Conservation (phyloP, 2,329 filamentous ascomycete genomes). For the Dryadomyces quercivorus region DNA sequence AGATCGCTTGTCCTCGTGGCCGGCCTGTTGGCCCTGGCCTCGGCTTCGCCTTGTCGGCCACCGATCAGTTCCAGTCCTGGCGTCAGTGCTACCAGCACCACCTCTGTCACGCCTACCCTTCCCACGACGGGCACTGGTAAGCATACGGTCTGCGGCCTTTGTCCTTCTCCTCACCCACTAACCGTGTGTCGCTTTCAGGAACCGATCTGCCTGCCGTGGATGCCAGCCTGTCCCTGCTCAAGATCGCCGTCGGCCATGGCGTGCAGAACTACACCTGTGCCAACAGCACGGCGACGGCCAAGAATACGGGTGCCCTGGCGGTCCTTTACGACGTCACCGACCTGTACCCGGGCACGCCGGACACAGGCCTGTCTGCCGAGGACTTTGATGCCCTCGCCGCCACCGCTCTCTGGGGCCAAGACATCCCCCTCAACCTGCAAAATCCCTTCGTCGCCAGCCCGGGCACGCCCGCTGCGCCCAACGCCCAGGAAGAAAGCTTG, state of each 20-base stretch:
- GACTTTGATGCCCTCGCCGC: slow-evolving; percentile 29
- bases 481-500: slow-evolving; percentile 17
- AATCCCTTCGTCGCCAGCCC: slow-evolving; percentile 16
- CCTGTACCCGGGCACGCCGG: slow-evolving; percentile 34
- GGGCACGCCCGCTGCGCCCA: slow-evolving; percentile 11
- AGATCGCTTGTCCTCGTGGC: background rate
- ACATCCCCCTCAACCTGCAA: slow-evolving; percentile 36
- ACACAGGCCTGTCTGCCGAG: slow-evolving; percentile 22
- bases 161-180: background rate
- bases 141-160: background rate
- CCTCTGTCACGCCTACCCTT: slow-evolving; percentile 1
- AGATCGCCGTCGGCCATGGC: slow-evolving; percentile 50
- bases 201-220: slow-evolving; percentile 32
- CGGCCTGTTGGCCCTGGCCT: slow-evolving; percentile 9
- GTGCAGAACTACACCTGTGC: slow-evolving; percentile 59
- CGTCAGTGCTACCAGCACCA: too few species aligned
- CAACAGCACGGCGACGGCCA: slow-evolving; percentile 18
- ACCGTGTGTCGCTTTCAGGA: slow-evolving; percentile 15
- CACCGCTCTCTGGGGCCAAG: slow-evolving; percentile 26
- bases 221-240: slow-evolving; percentile 28
- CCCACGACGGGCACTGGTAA: slow-evolving; percentile 23
- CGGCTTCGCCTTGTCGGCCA: slow-evolving; percentile 11
- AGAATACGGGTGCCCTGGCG: slow-evolving; percentile 40
- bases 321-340: slow-evolving; percentile 44
- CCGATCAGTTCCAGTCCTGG: too few species aligned